Evolutionary conservation across 1,139 yeast species (phyloP).

Genomic region (Maudiozyma humilis): DNA sequence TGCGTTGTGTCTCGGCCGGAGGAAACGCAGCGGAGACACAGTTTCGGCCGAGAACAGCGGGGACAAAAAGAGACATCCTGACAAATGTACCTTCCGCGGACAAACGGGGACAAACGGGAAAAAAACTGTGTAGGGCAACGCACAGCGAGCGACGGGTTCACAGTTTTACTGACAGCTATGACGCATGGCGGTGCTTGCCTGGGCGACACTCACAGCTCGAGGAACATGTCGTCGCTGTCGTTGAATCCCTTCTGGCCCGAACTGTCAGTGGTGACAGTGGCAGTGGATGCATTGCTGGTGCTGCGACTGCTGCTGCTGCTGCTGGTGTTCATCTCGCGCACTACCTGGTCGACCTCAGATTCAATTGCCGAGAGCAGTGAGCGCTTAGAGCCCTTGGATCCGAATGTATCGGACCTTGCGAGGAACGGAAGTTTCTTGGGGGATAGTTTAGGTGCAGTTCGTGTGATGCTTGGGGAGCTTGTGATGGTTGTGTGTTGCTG

Average conservation of each 20-base stretch:
- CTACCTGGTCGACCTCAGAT: conserved; percentile 3
- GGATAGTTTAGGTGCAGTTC: not conserved
- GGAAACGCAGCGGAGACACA: too few species aligned
- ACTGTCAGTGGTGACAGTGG: not conserved
- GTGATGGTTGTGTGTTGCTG: too few species aligned
- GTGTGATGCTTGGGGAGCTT: not conserved
- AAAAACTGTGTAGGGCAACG: too few species aligned
- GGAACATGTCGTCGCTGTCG: not conserved
- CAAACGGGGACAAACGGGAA: too few species aligned
- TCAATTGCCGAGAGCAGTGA: conserved; percentile 6
- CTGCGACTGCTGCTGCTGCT: not conserved
- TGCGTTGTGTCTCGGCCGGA: too few species aligned
- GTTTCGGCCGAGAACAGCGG: too few species aligned
- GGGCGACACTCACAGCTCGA: not conserved
- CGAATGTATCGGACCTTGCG: conserved; percentile 7
- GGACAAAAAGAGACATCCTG: too few species aligned
- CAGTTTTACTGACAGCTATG: too few species aligned
- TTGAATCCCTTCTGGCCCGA: not conserved
- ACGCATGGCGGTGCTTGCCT: too few species aligned
- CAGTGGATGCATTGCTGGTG: not conserved
- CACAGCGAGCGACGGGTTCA: too few species aligned
- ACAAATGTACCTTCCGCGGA: too few species aligned
- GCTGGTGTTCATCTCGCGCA: not conserved
- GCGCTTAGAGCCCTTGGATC: not conserved
- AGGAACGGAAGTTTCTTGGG: conserved; percentile 4